Evolutionary conservation across 1,284 basidiomycete species (phyloP), one percentile per base, ranked within the genome.

Genomic region (Pholiota adiposa): DNA sequence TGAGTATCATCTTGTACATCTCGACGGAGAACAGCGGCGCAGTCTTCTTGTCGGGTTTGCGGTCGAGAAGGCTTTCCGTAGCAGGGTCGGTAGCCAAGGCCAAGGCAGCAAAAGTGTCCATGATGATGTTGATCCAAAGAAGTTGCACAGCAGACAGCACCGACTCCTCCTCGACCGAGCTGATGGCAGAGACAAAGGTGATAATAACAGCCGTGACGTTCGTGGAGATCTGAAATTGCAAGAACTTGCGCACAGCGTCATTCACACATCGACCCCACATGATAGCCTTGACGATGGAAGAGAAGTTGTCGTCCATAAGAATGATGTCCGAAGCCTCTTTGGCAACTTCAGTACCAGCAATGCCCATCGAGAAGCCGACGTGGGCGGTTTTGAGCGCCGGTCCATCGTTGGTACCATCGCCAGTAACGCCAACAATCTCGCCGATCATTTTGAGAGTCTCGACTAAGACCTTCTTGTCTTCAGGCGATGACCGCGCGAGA

Each of bases 191-290:
- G 61, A 97, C 85, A 68, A 96, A 96, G 7, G 97, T 98, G 71
- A 98, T 91, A 62, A 97, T 75, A 60, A 98, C 96, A 49, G 97
- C 97, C 4, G 95, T 96, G 63, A 98, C 87, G 81, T 98, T 99
- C 70, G 94, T 94, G 8, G 94, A 95, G 65, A 99, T 85, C 79
- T 99, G 97, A 86, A 98, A 98, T 79, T 98, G 97, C 63, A 99
- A 73, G 80, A 98, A 99, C 80, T 98, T 98, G 73, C 92, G 90
- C 63, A 98, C 97, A 0, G 96, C 88, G 73, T 99, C 97, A 75
- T 98, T 98, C 64, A 99, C 96, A 73, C 95, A 97, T 60, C 97
- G 93, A 48, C 97, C 97, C 97, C 97, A 99, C 84, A 97, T 96
- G 70, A 99, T 96, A 58, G 96, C 97, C 69, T 94, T 91, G 65